Percentiles rank a stretch among this genome's conserved stretches.
These are phyloP conservation scores for Trichoderma erinaceum DNA, from an alignment of 495 filamentous ascomycete genomes.

Conservation along the genomic window DNA sequence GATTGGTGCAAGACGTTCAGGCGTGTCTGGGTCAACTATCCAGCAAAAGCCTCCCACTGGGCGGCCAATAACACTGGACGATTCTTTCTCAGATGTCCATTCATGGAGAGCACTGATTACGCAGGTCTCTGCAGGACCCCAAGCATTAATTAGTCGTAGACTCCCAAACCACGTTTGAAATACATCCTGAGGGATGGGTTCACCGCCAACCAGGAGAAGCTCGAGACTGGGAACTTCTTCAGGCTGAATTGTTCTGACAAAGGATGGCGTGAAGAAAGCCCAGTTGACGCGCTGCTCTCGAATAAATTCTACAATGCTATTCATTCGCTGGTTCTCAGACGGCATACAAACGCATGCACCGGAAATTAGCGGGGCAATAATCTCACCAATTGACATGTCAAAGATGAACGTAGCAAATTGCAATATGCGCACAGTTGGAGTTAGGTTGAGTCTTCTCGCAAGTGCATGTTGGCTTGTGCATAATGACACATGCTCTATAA, in stretches of 20 bases:
- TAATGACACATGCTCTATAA: neutral
- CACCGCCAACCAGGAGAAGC: neutral
- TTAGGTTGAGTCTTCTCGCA: constrained; percentile 27
- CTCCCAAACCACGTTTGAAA: constrained; percentile 20
- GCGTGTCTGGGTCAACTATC: constrained; percentile 45
- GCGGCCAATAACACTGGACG: neutral
- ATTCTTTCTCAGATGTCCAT: neutral
- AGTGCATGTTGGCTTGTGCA: constrained; percentile 34
- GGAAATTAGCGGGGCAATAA: constrained; percentile 43
- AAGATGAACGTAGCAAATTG: constrained; percentile 30
- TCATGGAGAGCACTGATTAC: neutral
- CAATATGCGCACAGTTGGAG: neutral
- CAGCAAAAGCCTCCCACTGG: constrained; percentile 41
- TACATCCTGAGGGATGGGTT: neutral
- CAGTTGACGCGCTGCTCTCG: constrained; percentile 24
- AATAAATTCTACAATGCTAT: constrained; percentile 24
- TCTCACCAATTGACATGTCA: constrained; percentile 47
- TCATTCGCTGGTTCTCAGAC: constrained; percentile 20
- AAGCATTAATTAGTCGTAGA: constrained; percentile 15
- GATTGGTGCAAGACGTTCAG: constrained; percentile 38
- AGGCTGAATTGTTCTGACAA: neutral
- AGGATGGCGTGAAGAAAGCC: constrained; percentile 31
- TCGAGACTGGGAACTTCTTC: neutral
- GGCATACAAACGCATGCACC: constrained; percentile 56
- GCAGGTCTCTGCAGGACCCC: constrained; percentile 19